phyloP scores from a whole-genome alignment of 768 basidiomycete genomes.

The Cyclocybe aegerita region DNA sequence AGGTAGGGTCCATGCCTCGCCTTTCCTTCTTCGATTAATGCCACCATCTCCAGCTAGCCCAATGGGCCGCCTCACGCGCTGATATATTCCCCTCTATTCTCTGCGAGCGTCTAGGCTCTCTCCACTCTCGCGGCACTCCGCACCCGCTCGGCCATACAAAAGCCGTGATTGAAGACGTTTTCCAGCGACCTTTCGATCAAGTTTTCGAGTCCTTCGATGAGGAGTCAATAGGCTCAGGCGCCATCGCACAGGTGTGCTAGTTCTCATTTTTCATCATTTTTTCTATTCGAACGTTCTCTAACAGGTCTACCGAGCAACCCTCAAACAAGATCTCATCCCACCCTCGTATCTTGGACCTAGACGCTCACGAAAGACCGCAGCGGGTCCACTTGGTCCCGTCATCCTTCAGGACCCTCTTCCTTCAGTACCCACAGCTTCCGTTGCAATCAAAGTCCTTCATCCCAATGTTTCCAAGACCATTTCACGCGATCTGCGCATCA shows the following conservation, averaged over 20 bases:
- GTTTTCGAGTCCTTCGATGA: slow-evolving; percentile 91
- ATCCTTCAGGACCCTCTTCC: slow-evolving; percentile 67
- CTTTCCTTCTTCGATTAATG: slow-evolving; percentile 12
- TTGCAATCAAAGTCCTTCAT: slow-evolving; percentile 96
- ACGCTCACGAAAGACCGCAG: slow-evolving; percentile 48
- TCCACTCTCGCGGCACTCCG: slow-evolving; percentile 86
- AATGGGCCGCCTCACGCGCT: slow-evolving; percentile 96
- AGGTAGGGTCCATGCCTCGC: slow-evolving; percentile 48
- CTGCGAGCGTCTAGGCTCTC: slow-evolving; percentile 78
- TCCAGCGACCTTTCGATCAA: slow-evolving; percentile 78
- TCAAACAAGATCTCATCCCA: slow-evolving; percentile 83
- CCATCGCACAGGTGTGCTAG: slow-evolving; percentile 84
- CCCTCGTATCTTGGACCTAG: slow-evolving; percentile 81
- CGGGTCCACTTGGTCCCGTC: slow-evolving; percentile 46
- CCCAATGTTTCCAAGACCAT: slow-evolving; percentile 83
- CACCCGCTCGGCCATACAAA: slow-evolving; percentile 83
- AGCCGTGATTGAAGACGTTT: slow-evolving; percentile 77
- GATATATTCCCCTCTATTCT: slow-evolving; percentile 89
- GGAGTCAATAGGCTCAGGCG: slow-evolving; percentile 92
- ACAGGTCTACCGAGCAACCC: slow-evolving; percentile 82
- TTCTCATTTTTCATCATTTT: neutral
- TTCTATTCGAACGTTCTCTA: slow-evolving; percentile 22
- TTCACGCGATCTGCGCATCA: slow-evolving; percentile 87
- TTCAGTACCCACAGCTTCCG: slow-evolving; percentile 77
- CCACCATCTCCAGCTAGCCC: slow-evolving; percentile 65